Conservation (phyloP, 305 asterid species). For the Fraxinus paxiana region DNA sequence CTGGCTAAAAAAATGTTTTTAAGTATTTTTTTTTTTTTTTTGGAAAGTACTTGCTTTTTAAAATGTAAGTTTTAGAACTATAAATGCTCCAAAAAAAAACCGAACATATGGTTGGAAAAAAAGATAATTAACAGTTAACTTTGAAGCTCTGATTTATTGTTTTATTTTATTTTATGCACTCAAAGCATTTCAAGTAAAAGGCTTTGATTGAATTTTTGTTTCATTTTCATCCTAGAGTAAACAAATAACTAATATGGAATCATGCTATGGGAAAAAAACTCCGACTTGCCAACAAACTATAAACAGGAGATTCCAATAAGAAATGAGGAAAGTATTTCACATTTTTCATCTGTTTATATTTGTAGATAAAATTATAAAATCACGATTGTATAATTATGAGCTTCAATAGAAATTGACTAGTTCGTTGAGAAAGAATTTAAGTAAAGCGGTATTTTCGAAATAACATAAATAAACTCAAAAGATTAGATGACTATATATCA, state of each 20-base stretch:
- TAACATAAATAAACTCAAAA: not conserved
- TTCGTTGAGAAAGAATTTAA: not conserved
- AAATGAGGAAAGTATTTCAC: not conserved
- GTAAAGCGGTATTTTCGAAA: not conserved
- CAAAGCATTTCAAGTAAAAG: not conserved
- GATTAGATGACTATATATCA: not conserved
- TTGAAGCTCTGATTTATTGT: not conserved
- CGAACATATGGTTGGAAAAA: not conserved
- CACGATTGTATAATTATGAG: not conserved
- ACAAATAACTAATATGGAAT: not conserved
- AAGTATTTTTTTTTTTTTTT: not conserved
- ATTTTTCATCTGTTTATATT: not conserved
- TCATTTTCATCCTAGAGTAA: not conserved
- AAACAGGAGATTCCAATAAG: not conserved
- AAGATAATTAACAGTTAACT: not conserved
- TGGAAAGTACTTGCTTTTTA: not conserved
- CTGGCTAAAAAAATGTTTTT: not conserved
- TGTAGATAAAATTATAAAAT: not conserved
- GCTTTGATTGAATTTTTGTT: not conserved
- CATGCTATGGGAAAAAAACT: not conserved
- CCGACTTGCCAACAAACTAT: not conserved
- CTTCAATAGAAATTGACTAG: not conserved
- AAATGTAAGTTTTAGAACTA: not conserved
- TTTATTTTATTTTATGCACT: not conserved
- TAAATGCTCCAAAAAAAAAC: not conserved